Conservation (phyloP, 148 eudicot species). For the Rheum nobile region DNA sequence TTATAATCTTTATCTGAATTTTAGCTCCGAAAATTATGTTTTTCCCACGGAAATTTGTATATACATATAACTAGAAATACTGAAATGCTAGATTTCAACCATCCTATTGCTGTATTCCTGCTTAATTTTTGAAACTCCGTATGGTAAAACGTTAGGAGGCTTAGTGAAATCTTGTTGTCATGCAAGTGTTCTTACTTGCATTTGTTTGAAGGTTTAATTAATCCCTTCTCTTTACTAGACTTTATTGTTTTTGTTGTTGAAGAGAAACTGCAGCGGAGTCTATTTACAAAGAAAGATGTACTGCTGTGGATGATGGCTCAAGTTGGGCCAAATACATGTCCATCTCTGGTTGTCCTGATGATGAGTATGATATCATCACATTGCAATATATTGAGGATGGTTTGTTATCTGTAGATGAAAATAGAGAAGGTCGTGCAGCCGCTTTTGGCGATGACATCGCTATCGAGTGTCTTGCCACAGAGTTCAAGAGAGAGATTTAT, state of each 20-base stretch:
- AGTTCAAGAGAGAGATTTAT: conserved; percentile 77
- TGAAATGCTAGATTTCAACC: neutral
- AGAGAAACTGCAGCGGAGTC: conserved; percentile 87
- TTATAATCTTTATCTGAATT: too few species aligned
- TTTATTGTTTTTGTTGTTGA: conserved; percentile 27
- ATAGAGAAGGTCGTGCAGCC: conserved; percentile 75
- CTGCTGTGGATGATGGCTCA: conserved; percentile 71
- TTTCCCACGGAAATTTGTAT: neutral
- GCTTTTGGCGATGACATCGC: conserved; percentile 97
- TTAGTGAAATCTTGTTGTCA: neutral
- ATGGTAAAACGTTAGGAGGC: neutral
- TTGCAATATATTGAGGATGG: conserved; percentile 93
- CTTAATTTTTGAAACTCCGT: neutral
- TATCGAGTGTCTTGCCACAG: conserved; percentile 86
- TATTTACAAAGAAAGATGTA: conserved; percentile 84
- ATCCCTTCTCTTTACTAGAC: neutral
- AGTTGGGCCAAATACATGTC: conserved; percentile 99
- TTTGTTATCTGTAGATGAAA: conserved; percentile 77
- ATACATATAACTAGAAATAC: too few species aligned
- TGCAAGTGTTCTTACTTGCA: neutral
- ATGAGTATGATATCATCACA: conserved; percentile 81
- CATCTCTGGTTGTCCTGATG: conserved; percentile 77
- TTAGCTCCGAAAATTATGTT: neutral
- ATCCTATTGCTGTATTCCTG: neutral
- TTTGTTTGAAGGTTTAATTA: neutral